phyloP scores from a whole-genome alignment of 345 rosid genomes.

The Alliaria petiolata region DNA sequence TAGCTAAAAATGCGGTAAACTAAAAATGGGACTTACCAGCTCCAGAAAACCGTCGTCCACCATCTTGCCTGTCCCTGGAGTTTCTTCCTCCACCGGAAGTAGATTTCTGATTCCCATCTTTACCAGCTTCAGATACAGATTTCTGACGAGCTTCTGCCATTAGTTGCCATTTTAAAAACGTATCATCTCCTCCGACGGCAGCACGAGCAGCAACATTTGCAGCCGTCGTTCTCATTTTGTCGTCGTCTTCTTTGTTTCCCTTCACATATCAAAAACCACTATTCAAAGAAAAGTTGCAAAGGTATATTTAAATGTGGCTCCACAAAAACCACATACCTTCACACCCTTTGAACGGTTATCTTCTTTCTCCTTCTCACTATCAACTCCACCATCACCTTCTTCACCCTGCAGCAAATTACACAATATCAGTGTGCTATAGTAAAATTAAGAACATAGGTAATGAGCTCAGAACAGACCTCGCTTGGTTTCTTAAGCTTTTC shows the following conservation, averaged over 20 bases:
- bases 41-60: constrained; percentile 48
- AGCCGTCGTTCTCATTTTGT: constrained; percentile 97
- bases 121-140: constrained; percentile 52
- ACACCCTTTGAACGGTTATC: constrained; percentile 53
- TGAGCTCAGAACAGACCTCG: constrained; percentile 45
- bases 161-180: constrained; percentile 91
- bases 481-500: constrained; percentile 80
- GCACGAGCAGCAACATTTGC: constrained; percentile 99
- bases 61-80: constrained; percentile 51
- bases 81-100: constrained; percentile 48
- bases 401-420: constrained; percentile 33
- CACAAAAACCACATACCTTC: constrained; percentile 45
- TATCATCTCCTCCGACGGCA: constrained; percentile 94
- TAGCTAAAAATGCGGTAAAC: neutral
- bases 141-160: constrained; percentile 98
- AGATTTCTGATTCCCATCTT: constrained; percentile 44
- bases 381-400: constrained; percentile 68
- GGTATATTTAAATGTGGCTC: neutral
- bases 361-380: constrained; percentile 83
- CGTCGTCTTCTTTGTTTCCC: constrained; percentile 92
- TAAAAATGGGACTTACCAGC: constrained; percentile 42
- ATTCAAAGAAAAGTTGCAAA: neutral
- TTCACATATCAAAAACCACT: constrained; percentile 16
- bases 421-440: neutral
- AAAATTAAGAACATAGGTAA: neutral